Evolutionary conservation across 768 basidiomycete genomes (phyloP).

Genomic region (Tylopilus plumbeoviolaceoides): DNA sequence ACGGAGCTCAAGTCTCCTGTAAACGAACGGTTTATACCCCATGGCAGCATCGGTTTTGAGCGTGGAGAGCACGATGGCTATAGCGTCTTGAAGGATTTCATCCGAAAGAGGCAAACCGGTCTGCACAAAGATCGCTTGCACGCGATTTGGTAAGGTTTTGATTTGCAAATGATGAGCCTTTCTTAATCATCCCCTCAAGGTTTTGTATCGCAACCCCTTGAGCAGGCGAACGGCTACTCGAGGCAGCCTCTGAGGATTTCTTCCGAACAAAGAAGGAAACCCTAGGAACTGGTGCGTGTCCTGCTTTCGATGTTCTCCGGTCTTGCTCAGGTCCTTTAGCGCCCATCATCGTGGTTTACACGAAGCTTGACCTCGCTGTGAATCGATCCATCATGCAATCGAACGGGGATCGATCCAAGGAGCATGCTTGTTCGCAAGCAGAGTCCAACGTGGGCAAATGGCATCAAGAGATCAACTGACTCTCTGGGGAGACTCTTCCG

Average conservation of each 20-base stretch:
- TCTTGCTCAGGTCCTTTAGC: background rate
- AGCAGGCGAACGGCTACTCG: background rate
- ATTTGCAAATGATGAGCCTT: background rate
- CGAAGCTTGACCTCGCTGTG: background rate
- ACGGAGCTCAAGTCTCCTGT: background rate
- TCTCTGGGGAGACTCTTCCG: background rate
- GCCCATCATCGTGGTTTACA: background rate
- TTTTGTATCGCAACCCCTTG: background rate
- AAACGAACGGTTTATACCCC: background rate
- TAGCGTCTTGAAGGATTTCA: background rate
- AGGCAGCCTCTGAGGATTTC: conserved; percentile 1
- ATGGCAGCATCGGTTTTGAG: conserved; percentile 2
- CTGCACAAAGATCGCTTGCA: background rate
- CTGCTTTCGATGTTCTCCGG: background rate
- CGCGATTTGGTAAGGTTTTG: background rate
- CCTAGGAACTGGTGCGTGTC: background rate
- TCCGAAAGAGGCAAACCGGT: background rate
- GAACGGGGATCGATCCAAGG: too few relatives aligned
- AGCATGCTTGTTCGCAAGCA: too few relatives aligned
- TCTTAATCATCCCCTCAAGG: background rate
- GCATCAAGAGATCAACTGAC: background rate
- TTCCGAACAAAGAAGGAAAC: background rate
- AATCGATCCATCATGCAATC: too few relatives aligned
- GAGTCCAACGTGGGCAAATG: background rate
- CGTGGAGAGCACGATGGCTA: background rate